phyloP scores from a whole-genome alignment of 176 grass and related monocot species.

The Juncus effusus region DNA sequence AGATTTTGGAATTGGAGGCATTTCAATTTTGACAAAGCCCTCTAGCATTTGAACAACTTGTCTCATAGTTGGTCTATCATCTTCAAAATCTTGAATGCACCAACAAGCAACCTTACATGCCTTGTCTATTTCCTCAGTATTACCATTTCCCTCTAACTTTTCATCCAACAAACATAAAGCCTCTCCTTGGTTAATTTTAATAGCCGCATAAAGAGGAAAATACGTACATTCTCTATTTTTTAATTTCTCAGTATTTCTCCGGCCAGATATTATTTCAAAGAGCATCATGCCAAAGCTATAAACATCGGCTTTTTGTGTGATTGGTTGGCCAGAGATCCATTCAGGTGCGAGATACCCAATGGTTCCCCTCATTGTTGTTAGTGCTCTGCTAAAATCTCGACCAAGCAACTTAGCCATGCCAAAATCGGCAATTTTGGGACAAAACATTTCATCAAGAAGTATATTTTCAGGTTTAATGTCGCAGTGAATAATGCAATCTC shows the following conservation, averaged over 20 bases:
- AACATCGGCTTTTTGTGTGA: slow-evolving; percentile 49
- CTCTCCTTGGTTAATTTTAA: slow-evolving; percentile 25
- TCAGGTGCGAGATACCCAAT: slow-evolving; percentile 58
- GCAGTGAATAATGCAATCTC: slow-evolving; percentile 35
- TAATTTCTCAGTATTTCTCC: slow-evolving; percentile 22
- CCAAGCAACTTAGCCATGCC: slow-evolving; percentile 36
- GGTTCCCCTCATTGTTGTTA: slow-evolving; percentile 47
- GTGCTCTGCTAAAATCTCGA: slow-evolving; percentile 36
- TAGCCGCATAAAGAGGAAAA: slow-evolving; percentile 25
- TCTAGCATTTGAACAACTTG: slow-evolving; percentile 44
- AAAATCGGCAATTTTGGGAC: slow-evolving; percentile 31
- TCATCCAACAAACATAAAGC: slow-evolving; percentile 12
- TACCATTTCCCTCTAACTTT: neutral
- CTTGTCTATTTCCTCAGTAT: slow-evolving; percentile 29
- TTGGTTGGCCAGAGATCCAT: slow-evolving; percentile 46
- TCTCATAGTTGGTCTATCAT: slow-evolving; percentile 34
- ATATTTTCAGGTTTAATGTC: slow-evolving; percentile 46
- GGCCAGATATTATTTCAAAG: slow-evolving; percentile 42
- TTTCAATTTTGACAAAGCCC: slow-evolving; percentile 16
- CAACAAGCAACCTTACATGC: slow-evolving; percentile 41
- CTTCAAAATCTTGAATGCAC: slow-evolving; percentile 50
- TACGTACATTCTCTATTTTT: neutral
- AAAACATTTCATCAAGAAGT: slow-evolving; percentile 20
- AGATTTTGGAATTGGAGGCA: slow-evolving; percentile 37
- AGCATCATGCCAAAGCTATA: slow-evolving; percentile 53